A percentile compares a stretch with the other conserved stretches of the same genome.
These are phyloP conservation scores for Tetrahymena elliotti DNA, from an alignment of 73 alveolate genomes.

Conservation along the genomic window DNA sequence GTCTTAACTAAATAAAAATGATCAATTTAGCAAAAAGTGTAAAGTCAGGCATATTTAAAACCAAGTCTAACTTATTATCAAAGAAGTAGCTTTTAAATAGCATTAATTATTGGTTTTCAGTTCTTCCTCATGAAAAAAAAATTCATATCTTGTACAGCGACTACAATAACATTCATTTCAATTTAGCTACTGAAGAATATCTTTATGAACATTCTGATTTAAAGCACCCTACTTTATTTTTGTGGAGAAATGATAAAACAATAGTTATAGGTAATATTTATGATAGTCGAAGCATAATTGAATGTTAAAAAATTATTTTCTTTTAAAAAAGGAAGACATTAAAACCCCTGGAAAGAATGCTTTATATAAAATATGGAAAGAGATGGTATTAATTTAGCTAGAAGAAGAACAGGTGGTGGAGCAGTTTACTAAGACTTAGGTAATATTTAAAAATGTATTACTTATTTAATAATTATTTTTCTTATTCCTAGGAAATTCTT, in stretches of 20 bases:
- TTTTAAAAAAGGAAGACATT: slow-evolving; percentile 45
- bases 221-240: slow-evolving; percentile 54
- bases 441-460: too few relatives aligned
- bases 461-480: neutral
- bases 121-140: neutral
- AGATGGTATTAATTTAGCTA: slow-evolving; percentile 54
- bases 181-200: neutral
- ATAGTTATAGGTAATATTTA: slow-evolving; percentile 64
- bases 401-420: slow-evolving; percentile 89
- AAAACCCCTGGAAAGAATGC: slow-evolving; percentile 91
- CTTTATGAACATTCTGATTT: neutral
- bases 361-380: slow-evolving; percentile 50
- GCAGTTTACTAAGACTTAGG: slow-evolving; percentile 71
- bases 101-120: neutral
- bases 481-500: slow-evolving; percentile 61
- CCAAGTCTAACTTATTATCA: neutral
- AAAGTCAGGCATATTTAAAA: neutral
- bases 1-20: neutral
- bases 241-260: slow-evolving; percentile 72
- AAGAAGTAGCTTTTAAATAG: neutral
- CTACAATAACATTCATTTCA: neutral
- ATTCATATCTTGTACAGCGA: neutral
- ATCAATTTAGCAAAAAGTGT: neutral
- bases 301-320: neutral
- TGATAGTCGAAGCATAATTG: neutral